Evolutionary conservation across 2,329 filamentous ascomycete species (phyloP).

Genomic region (Monosporascus sp.): DNA sequence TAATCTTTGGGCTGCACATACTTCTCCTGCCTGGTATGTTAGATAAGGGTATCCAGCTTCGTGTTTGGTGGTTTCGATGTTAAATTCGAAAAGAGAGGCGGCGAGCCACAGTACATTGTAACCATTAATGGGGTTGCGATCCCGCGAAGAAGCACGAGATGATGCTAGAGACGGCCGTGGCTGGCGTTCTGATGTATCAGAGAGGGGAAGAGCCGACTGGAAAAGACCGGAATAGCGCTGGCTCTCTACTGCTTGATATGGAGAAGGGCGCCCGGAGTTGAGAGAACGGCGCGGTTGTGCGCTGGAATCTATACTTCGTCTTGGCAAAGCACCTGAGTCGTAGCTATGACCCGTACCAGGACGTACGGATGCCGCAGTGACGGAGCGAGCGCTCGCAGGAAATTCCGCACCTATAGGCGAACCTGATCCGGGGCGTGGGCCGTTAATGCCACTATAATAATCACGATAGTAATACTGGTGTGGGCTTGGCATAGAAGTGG

Average conservation of each 20-base stretch:
- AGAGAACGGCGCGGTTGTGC: conserved; percentile 46
- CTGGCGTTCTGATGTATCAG: conserved; percentile 55
- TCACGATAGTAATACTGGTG: conserved; percentile 54
- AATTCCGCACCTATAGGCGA: conserved; percentile 52
- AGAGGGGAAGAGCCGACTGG: conserved; percentile 78
- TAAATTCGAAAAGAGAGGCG: conserved; percentile 93
- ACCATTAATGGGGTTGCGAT: conserved; percentile 48
- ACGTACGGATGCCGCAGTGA: conserved; percentile 40
- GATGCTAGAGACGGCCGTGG: conserved; percentile 50
- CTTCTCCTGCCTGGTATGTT: conserved; percentile 90
- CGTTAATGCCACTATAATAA: conserved; percentile 39
- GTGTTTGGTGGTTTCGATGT: conserved; percentile 84
- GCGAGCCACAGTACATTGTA: conserved; percentile 83
- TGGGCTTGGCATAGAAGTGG: conserved; percentile 40
- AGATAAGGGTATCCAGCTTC: conserved; percentile 95
- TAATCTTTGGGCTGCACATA: conserved; percentile 30
- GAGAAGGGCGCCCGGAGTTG: conserved; percentile 48
- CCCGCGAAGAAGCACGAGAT: conserved; percentile 55
- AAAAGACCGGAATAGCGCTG: conserved; percentile 72
- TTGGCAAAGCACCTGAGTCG: conserved; percentile 45
- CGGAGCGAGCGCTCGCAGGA: conserved; percentile 41
- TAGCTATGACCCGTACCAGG: conserved; percentile 57
- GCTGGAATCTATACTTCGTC: conserved; percentile 48
- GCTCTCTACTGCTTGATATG: conserved; percentile 36
- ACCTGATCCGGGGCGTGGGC: conserved; percentile 50